phyloP scores from a whole-genome alignment of 495 filamentous ascomycete species.

The Penicillium flavigenum region DNA sequence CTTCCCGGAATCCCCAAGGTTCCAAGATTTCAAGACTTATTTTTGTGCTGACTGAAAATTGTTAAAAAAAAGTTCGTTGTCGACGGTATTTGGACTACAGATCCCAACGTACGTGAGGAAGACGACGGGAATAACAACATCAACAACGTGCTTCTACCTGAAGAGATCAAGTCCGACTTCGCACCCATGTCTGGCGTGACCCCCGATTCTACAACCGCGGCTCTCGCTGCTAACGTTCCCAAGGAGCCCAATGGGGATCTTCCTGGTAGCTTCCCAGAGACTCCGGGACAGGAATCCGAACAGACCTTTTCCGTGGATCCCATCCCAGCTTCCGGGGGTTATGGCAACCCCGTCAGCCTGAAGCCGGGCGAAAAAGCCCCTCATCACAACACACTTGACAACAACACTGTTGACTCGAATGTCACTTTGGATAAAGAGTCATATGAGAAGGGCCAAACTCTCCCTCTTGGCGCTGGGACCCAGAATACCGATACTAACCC shows the following conservation, averaged over 20 bases:
- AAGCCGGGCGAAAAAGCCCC: constrained; percentile 80
- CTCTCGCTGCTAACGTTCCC: constrained; percentile 65
- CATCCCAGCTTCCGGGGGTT: constrained; percentile 70
- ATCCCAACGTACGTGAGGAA: constrained; percentile 75
- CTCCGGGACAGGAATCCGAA: constrained; percentile 60
- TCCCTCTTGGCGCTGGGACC: constrained; percentile 30
- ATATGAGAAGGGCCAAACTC: constrained; percentile 71
- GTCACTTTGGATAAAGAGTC: constrained; percentile 79
- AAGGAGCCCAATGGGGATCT: constrained; percentile 54
- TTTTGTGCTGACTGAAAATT: constrained; percentile 15
- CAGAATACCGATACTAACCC: constrained; percentile 17
- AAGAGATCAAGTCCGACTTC: constrained; percentile 57
- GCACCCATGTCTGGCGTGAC: constrained; percentile 64
- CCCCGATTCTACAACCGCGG: constrained; percentile 72
- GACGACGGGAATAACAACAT: constrained; percentile 72
- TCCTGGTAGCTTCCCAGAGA: constrained; percentile 80
- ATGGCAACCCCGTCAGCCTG: constrained; percentile 77
- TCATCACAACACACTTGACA: constrained; percentile 50
- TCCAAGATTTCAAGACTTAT: background rate
- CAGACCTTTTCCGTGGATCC: constrained; percentile 61
- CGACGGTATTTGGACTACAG: constrained; percentile 81
- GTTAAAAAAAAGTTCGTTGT: constrained; percentile 72
- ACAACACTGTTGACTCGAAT: constrained; percentile 50
- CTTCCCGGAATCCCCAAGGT: constrained; percentile 2
- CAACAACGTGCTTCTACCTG: constrained; percentile 83